Evolutionary conservation across 2,329 filamentous ascomycete species (phyloP).

Genomic region (Colletotrichum sp.): DNA sequence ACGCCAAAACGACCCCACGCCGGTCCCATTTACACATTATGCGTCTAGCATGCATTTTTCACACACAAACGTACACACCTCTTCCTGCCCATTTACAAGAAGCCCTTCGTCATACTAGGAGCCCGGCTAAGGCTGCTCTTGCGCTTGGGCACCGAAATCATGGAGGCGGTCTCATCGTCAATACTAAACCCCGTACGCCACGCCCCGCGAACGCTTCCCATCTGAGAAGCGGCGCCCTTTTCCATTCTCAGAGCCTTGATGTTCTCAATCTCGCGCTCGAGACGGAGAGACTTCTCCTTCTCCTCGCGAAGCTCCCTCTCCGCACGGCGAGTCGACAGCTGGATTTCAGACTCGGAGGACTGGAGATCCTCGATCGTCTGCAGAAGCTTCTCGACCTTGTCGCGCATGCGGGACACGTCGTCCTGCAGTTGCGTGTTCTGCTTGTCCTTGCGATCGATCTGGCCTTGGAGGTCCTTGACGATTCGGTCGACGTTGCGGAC

Average conservation of each 20-base stretch:
- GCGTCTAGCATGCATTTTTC: not conserved
- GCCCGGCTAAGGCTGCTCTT: slow-evolving; percentile 69
- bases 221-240: slow-evolving; percentile 43
- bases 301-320: slow-evolving; percentile 92
- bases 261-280: slow-evolving; percentile 89
- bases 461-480: slow-evolving; percentile 89
- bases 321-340: slow-evolving; percentile 81
- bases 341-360: slow-evolving; percentile 79
- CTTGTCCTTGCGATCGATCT: slow-evolving; percentile 94
- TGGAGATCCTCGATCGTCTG: slow-evolving; percentile 94
- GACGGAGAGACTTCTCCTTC: slow-evolving; percentile 75
- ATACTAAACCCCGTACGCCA: slow-evolving; percentile 38
- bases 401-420: slow-evolving; percentile 83
- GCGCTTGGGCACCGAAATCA: slow-evolving; percentile 63
- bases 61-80: not conserved
- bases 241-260: slow-evolving; percentile 80
- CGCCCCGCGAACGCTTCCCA: slow-evolving; percentile 33
- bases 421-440: slow-evolving; percentile 80
- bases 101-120: slow-evolving; percentile 79
- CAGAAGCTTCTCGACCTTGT: slow-evolving; percentile 90
- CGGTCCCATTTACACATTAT: slow-evolving; percentile 14
- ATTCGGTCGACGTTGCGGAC: slow-evolving; percentile 92
- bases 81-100: slow-evolving; percentile 54
- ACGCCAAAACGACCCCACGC: slow-evolving; percentile 5
- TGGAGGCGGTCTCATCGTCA: slow-evolving; percentile 42